Percentiles rank a stretch among this genome's conserved stretches.
phyloP scores from a whole-genome alignment of 2,329 filamentous ascomycete genomes.

The Sporothrix protearum region DNA sequence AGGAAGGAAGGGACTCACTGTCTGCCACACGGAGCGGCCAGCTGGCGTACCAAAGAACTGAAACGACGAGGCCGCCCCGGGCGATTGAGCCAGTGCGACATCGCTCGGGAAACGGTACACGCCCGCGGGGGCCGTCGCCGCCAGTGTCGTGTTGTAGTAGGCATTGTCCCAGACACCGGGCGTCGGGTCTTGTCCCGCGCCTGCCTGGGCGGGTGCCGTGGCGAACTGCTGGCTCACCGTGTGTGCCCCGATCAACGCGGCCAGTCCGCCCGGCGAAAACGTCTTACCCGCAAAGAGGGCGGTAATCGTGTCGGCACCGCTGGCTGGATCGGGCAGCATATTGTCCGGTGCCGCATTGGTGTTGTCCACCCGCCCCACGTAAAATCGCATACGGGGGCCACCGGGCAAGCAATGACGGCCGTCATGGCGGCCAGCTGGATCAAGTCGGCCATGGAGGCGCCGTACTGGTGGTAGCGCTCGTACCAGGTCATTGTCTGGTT shows the following conservation, averaged over 20 bases:
- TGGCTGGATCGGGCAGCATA: slow-evolving; percentile 44
- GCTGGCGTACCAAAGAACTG: slow-evolving; percentile 36
- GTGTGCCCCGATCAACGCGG: slow-evolving; percentile 54
- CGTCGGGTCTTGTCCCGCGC: slow-evolving; percentile 45
- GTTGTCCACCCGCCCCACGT: slow-evolving; percentile 47
- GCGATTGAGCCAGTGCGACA: slow-evolving; percentile 39
- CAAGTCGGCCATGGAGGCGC: slow-evolving; percentile 50
- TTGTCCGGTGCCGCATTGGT: slow-evolving; percentile 40
- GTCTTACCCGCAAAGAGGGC: slow-evolving; percentile 48
- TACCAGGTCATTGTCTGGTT: slow-evolving; percentile 39
- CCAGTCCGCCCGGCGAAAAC: slow-evolving; percentile 47
- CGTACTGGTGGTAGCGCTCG: slow-evolving; percentile 37
- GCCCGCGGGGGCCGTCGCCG: slow-evolving; percentile 29
- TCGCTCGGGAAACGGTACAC: slow-evolving; percentile 43
- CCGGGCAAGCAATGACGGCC: slow-evolving; percentile 48
- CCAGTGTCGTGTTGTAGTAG: slow-evolving; percentile 46
- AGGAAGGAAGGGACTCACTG: slow-evolving; percentile 32
- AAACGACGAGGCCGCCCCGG: slow-evolving; percentile 39
- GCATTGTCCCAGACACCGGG: slow-evolving; percentile 49
- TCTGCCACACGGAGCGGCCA: slow-evolving; percentile 42
- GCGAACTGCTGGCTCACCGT: slow-evolving; percentile 46
- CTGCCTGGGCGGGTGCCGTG: slow-evolving; percentile 39
- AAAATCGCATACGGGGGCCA: slow-evolving; percentile 47
- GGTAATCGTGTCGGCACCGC: slow-evolving; percentile 42
- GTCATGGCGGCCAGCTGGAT: slow-evolving; percentile 48